phyloP scores from a whole-genome alignment of 139 green algal species.

The Haematococcus sp. region DNA sequence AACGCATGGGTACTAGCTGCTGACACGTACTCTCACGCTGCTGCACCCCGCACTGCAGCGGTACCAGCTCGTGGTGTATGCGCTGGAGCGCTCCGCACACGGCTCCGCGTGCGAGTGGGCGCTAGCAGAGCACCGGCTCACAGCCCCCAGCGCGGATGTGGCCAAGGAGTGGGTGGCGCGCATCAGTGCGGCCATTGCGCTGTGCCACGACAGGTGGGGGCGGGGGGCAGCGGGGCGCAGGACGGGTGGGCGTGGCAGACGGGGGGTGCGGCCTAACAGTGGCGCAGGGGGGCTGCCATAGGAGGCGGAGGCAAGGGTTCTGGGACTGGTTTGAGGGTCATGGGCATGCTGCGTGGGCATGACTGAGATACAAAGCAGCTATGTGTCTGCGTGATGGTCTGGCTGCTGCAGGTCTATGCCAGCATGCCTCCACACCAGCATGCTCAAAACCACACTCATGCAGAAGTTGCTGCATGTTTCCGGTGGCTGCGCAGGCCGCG shows the following conservation, averaged over 20 bases:
- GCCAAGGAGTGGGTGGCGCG: conserved; percentile 37
- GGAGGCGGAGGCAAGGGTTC: neutral
- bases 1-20: too few species aligned
- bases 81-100: conserved; percentile 20
- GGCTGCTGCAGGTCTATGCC: too few species aligned
- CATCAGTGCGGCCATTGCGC: conserved; percentile 23
- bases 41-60: conserved; percentile 19
- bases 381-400: neutral
- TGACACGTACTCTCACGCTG: neutral
- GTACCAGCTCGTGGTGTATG: conserved; percentile 44
- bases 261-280: neutral
- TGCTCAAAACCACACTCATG: too few species aligned
- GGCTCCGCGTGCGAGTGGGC: conserved; percentile 35
- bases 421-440: too few species aligned
- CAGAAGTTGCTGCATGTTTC: neutral
- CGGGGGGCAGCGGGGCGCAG: neutral
- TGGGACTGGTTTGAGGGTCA: neutral
- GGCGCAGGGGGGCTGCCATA: neutral
- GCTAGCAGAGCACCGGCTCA: conserved; percentile 29
- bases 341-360: neutral
- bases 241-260: neutral
- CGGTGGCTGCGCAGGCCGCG: conserved; percentile 49
- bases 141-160: conserved; percentile 18
- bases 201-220: conserved; percentile 30
- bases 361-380: neutral